Percentiles rank a stretch among this genome's conserved stretches.
Conservation (phyloP, 1,284 basidiomycete genomes). For the Caloboletus firmus region DNA sequence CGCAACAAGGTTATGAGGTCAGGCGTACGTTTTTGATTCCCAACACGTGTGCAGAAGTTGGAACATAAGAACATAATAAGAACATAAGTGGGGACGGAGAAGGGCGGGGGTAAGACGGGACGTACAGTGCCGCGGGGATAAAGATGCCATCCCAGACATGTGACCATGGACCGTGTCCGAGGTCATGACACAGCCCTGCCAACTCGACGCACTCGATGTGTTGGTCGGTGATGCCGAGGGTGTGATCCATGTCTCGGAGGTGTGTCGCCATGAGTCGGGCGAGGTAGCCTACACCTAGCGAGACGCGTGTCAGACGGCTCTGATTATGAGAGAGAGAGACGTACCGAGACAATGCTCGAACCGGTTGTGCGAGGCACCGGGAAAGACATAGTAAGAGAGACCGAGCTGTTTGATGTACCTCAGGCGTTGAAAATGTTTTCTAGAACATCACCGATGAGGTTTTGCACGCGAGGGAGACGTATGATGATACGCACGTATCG, state of each 20-base stretch:
- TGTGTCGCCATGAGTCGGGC: slow-evolving; percentile 59
- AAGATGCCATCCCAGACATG: slow-evolving; percentile 58
- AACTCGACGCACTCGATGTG: slow-evolving; percentile 53
- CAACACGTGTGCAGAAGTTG: not conserved
- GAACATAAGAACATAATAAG: not conserved
- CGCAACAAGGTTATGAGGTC: not conserved
- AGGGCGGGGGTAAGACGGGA: slow-evolving; percentile 1
- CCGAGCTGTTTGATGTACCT: slow-evolving; percentile 77
- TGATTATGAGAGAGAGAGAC: no score
- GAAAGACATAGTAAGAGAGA: slow-evolving; percentile 72
- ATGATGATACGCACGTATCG: slow-evolving; percentile 39
- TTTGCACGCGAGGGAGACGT: not conserved
- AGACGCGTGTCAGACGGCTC: not conserved
- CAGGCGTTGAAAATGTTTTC: slow-evolving; percentile 72
- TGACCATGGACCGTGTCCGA: slow-evolving; percentile 59
- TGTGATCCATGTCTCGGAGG: slow-evolving; percentile 58
- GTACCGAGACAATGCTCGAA: slow-evolving; percentile 78
- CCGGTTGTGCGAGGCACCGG: slow-evolving; percentile 71
- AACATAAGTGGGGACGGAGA: no score
- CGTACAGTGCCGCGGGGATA: slow-evolving; percentile 51
- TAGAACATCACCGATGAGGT: slow-evolving; percentile 27
- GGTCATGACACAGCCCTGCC: slow-evolving; percentile 58
- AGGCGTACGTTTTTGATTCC: not conserved
- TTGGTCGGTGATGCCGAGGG: slow-evolving; percentile 58
- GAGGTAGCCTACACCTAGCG: slow-evolving; percentile 66